phyloP scores from a whole-genome alignment of 352 stramenopile genomes.

The Plasmopara viticola region DNA sequence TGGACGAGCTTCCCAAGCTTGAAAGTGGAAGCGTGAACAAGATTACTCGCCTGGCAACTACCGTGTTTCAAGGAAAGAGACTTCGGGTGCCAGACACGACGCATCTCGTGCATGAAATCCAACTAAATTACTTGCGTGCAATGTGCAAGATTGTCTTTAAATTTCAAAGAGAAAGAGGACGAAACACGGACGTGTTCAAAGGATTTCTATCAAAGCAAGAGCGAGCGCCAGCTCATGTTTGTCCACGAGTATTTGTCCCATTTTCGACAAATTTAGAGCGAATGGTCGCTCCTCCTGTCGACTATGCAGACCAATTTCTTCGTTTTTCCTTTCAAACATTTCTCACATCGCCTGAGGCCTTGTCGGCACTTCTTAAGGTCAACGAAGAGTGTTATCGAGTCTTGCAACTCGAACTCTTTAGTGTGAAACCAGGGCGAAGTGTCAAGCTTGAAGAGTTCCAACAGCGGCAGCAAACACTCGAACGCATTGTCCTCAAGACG shows the following conservation, averaged over 20 bases:
- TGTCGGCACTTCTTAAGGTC: slow-evolving; percentile 69
- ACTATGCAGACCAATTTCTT: slow-evolving; percentile 85
- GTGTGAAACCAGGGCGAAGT: slow-evolving; percentile 59
- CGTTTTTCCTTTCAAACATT: slow-evolving; percentile 85
- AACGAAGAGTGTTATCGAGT: slow-evolving; percentile 83
- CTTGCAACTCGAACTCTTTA: slow-evolving; percentile 75
- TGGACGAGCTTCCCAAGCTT: slow-evolving; percentile 78
- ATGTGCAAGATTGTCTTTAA: slow-evolving; percentile 91
- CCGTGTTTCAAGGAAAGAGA: slow-evolving; percentile 63
- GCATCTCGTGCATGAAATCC: slow-evolving; percentile 82
- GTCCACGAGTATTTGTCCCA: slow-evolving; percentile 31
- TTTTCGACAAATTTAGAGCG: slow-evolving; percentile 15
- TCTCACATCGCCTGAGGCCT: slow-evolving; percentile 66
- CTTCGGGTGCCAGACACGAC: slow-evolving; percentile 66
- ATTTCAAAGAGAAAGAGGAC: slow-evolving; percentile 45
- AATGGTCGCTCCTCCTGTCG: slow-evolving; percentile 43
- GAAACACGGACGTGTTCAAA: slow-evolving; percentile 57
- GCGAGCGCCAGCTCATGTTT: slow-evolving; percentile 29
- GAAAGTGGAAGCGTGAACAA: slow-evolving; percentile 73
- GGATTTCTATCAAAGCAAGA: slow-evolving; percentile 48
- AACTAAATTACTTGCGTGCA: slow-evolving; percentile 86
- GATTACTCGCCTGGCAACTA: slow-evolving; percentile 59
- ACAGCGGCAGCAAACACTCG: slow-evolving; percentile 66
- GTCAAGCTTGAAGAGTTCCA: slow-evolving; percentile 85
- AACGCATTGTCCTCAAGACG: slow-evolving; percentile 63